Conservation (phyloP, 208 protist genomes). For the Wallacemonas rigidus region DNA sequence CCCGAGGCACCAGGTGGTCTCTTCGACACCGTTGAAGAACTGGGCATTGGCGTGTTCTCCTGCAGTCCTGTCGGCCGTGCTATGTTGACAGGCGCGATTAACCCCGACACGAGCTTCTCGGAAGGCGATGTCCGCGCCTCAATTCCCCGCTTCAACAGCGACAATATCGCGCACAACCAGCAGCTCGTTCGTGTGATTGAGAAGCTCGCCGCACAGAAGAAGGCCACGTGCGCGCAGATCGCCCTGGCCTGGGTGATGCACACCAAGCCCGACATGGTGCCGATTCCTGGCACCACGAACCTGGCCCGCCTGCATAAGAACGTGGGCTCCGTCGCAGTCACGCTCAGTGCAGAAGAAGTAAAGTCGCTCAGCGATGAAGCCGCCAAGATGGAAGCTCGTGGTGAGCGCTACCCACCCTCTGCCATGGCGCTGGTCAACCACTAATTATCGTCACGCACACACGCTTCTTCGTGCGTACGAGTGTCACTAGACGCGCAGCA, state of each 20-base stretch:
- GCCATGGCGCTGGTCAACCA: conserved; percentile 20
- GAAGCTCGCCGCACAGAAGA: conserved; percentile 54
- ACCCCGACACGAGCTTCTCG: conserved; percentile 15
- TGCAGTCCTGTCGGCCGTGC: conserved; percentile 34
- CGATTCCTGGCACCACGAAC: conserved; percentile 39
- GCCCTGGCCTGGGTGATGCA: conserved; percentile 35
- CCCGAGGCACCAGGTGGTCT: conserved; percentile 23
- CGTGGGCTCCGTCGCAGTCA: conserved; percentile 15
- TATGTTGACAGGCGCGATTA: conserved; percentile 31
- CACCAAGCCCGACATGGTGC: conserved; percentile 33
- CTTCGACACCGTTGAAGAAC: conserved; percentile 32
- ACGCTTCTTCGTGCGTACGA: no score
- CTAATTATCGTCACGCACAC: neutral
- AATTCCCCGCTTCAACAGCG: conserved; percentile 23
- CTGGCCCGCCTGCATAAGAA: conserved; percentile 27
- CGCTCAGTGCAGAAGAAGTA: conserved; percentile 24
- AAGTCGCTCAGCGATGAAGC: conserved; percentile 24
- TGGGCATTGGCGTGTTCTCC: conserved; percentile 37
- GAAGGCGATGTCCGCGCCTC: conserved; percentile 20
- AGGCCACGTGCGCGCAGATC: conserved; percentile 29
- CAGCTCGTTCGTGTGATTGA: conserved; percentile 59
- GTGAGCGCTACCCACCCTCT: conserved; percentile 20
- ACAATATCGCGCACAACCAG: conserved; percentile 10
- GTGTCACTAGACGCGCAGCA: no score
- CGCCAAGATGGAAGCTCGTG: conserved; percentile 15